Base-by-base conservation (phyloP, 768 basidiomycete species). In the Boletus pseudo-olivaceus region DNA sequence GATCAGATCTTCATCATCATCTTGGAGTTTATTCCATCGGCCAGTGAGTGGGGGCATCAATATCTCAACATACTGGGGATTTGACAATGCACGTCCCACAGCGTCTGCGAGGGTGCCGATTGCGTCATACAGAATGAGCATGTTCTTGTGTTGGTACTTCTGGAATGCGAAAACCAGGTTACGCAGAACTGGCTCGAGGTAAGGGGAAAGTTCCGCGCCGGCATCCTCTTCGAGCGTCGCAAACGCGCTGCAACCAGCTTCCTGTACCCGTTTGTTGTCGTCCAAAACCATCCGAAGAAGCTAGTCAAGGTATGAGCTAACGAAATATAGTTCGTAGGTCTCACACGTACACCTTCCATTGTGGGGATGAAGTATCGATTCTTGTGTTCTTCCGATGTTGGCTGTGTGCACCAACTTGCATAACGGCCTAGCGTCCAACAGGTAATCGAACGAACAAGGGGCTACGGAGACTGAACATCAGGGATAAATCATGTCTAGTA, bases 351-450 rank as follows among this genome's bases (percentile, higher is more conserved):
- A 19, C 95, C 97, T 79, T 99, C 97, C 86, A 99, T 91, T 14
- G 94, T 96, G 0, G 97, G 97, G 30, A 98, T 87, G 68, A 99
- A 99, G 74, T 88, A 98, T 51, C 78, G 79, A 50, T 80, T 86
- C 72, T 90, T 91, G 76, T 96, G 94, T 48, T 94, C 93, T 52
- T 91, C 88, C 4, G 88, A 87, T 55, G 81, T 77, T 27, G 83
- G 81, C 67, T 88, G 85, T n/a, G 90, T 92, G 62, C 90, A 93
- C 97, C 97, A 99, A 66, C 90, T 93, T 32, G 96, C 93, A 72
- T 99, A 99, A 47, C 97, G 87, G 15, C 97, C 96, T n/a, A 99
- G 79, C 0, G 96, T 98, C 97, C 97, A 99, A 70, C 97, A 99
- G 15, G 95, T 93, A 65, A 99, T 99, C 3, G 97, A 98, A 53